Evolutionary conservation across 768 basidiomycete species (phyloP).

Genomic region (Boletellus emodensis): DNA sequence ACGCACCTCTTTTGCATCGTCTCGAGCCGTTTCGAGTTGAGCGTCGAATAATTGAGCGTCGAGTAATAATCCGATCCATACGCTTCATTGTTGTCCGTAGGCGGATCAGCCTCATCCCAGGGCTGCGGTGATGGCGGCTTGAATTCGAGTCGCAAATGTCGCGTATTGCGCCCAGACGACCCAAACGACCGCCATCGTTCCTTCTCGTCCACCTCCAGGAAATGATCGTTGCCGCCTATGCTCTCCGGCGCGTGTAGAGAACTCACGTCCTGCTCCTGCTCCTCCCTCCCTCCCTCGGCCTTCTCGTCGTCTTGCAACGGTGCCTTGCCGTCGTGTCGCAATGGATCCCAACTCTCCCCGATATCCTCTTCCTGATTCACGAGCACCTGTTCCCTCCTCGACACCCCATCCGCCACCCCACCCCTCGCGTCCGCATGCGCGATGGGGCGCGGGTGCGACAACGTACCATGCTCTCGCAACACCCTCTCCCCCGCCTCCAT

Average conservation of each 20-base stretch:
- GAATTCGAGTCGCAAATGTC: constrained; percentile 49
- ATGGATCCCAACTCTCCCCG: constrained; percentile 27
- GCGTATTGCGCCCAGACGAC: constrained; percentile 26
- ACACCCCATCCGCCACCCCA: not conserved
- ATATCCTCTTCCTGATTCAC: constrained; percentile 23
- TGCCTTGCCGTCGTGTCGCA: constrained; percentile 11
- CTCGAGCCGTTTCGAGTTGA: constrained; percentile 41
- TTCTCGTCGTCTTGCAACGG: constrained; percentile 5
- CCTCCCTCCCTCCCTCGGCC: constrained; percentile 2
- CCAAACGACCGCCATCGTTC: constrained; percentile 21
- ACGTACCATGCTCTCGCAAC: constrained; percentile 18
- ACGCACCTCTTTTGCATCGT: constrained; percentile 41
- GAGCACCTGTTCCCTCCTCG: constrained; percentile 20
- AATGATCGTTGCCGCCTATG: constrained; percentile 3
- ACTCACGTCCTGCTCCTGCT: constrained; percentile 14
- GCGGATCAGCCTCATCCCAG: constrained; percentile 60
- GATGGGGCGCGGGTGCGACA: constrained; percentile 31
- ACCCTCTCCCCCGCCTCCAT: not conserved
- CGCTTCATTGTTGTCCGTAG: constrained; percentile 36
- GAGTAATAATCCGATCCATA: constrained; percentile 39
- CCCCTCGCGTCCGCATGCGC: constrained; percentile 12
- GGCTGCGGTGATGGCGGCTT: constrained; percentile 55
- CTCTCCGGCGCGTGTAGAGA: constrained; percentile 12
- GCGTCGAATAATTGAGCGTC: constrained; percentile 13
- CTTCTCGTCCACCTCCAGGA: constrained; percentile 25